These are phyloP conservation scores for Solidago caesia DNA, from an alignment of 129 eudicot species.

Conservation along the genomic window DNA sequence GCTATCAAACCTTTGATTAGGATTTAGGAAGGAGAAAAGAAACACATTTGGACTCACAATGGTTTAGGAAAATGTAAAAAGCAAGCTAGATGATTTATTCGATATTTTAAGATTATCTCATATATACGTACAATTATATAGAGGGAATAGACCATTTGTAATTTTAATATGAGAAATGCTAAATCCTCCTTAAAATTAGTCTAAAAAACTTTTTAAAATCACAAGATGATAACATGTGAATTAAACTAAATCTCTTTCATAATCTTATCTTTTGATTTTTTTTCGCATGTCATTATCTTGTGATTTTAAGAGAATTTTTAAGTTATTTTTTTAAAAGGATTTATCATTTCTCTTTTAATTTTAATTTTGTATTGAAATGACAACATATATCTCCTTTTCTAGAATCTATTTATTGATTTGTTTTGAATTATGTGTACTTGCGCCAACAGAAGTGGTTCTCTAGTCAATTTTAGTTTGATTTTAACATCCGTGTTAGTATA, in stretches of 20 bases:
- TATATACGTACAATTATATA: not conserved
- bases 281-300: no score
- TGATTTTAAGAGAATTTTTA: no score
- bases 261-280: no score
- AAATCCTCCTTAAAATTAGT: no score
- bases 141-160: not conserved
- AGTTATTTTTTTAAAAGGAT: no score
- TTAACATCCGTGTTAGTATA: not conserved
- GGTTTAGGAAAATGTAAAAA: not conserved
- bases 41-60: not conserved
- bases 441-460: not conserved
- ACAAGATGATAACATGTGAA: no score
- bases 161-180: no score
- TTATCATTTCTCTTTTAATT: not conserved
- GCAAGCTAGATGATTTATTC: not conserved
- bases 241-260: no score
- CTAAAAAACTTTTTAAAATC: no score
- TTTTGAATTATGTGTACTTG: not conserved
- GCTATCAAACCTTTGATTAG: not conserved
- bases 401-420: not conserved
- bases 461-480: not conserved
- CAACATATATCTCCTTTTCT: not conserved
- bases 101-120: not conserved
- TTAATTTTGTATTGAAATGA: not conserved
- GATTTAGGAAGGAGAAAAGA: not conserved